Percentiles rank a stretch among this genome's conserved stretches.
These are phyloP conservation scores for Basipetospora chlamydospora DNA, from an alignment of 2,329 filamentous ascomycete species.

Conservation along the genomic window DNA sequence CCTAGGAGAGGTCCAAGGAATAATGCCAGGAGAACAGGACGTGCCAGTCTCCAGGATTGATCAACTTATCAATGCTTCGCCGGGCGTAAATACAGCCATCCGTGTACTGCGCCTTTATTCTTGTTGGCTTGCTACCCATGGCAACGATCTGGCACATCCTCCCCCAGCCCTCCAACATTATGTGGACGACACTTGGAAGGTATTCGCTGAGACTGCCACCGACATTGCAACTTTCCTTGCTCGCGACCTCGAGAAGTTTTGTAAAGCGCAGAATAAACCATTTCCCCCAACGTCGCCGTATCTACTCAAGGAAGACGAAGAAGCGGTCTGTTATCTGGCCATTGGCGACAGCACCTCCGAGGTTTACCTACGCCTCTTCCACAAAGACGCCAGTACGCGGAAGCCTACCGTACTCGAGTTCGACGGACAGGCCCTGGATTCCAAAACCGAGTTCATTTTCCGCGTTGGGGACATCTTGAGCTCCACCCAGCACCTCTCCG, in stretches of 20 bases:
- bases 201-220: slow-evolving; percentile 7
- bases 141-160: slow-evolving; percentile 3
- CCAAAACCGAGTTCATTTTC: not conserved
- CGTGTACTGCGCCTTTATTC: slow-evolving; percentile 8
- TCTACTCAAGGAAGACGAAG: slow-evolving; percentile 8
- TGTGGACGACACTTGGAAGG: slow-evolving; percentile 6
- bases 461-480: slow-evolving; percentile 3
- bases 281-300: slow-evolving; percentile 6
- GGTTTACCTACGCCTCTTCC: slow-evolving; percentile 4
- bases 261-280: not conserved
- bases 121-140: slow-evolving; percentile 8
- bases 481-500: not conserved
- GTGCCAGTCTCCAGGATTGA: not conserved
- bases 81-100: slow-evolving; percentile 7
- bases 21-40: slow-evolving; percentile 5
- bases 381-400: not conserved
- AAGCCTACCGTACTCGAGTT: slow-evolving; percentile 5
- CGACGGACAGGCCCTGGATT: not conserved
- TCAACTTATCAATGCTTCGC: not conserved
- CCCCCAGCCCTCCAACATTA: slow-evolving; percentile 2
- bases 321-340: slow-evolving; percentile 5
- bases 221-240: slow-evolving; percentile 7
- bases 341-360: slow-evolving; percentile 5
- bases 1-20: slow-evolving; percentile 2
- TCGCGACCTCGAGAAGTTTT: slow-evolving; percentile 5